Evolutionary conservation across 176 grass and related monocot genomes (phyloP).

Genomic region (Eragrostis nindensis): DNA sequence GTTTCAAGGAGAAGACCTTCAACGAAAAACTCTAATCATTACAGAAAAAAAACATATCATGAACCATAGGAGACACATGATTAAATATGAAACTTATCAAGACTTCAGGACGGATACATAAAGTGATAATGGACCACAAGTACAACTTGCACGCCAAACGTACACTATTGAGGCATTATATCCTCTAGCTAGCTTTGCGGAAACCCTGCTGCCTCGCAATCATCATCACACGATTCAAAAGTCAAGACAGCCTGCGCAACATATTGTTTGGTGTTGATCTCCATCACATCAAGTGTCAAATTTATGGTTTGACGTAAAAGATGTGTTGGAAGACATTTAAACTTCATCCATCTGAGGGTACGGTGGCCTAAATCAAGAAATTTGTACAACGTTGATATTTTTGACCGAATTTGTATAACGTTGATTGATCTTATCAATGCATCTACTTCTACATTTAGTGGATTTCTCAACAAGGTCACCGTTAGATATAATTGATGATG

Average conservation of each 20-base stretch:
- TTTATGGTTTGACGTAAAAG: background rate
- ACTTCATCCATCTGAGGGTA: background rate
- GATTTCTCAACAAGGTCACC: background rate
- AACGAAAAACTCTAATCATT: background rate
- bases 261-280: background rate
- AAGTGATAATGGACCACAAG: slow-evolving; percentile 19
- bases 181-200: background rate
- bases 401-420: too few species aligned
- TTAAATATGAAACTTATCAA: slow-evolving; percentile 15
- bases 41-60: too few species aligned
- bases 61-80: background rate
- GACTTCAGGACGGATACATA: slow-evolving; percentile 4
- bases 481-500: too few species aligned
- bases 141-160: slow-evolving; percentile 12
- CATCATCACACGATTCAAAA: background rate
- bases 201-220: background rate
- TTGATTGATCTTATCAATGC: background rate
- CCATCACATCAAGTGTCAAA: background rate
- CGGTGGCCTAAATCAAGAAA: background rate
- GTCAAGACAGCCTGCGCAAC: background rate
- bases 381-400: background rate
- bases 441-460: background rate
- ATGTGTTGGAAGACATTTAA: too few species aligned
- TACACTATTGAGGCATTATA: slow-evolving; percentile 24
- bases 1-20: background rate